Conservation (phyloP, 129 eudicot genomes). For the Arctium minus region DNA sequence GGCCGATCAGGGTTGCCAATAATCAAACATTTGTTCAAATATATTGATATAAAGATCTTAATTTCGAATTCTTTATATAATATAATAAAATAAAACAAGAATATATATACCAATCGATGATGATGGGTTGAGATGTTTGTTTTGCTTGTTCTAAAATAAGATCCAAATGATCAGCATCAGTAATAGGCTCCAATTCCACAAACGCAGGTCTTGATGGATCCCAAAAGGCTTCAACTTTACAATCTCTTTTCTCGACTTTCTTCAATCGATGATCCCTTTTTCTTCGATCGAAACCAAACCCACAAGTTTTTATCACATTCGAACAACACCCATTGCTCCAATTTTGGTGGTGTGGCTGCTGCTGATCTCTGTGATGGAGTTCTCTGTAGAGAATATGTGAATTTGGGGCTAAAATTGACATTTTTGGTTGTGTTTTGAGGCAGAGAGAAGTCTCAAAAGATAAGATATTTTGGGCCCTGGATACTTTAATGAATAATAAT, state of each 20-base stretch:
- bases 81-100: background rate
- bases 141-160: constrained; percentile 51
- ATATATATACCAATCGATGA: constrained; percentile 70
- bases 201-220: constrained; percentile 55
- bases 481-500: background rate
- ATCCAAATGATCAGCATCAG: constrained; percentile 72
- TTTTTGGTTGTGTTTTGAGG: constrained; percentile 14
- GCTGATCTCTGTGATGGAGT: constrained; percentile 41
- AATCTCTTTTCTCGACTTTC: constrained; percentile 40
- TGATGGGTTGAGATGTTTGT: constrained; percentile 50
- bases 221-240: constrained; percentile 54
- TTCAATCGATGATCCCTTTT: constrained; percentile 30
- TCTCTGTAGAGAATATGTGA: constrained; percentile 61
- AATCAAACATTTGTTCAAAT: too few relatives aligned
- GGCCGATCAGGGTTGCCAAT: too few relatives aligned
- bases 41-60: background rate
- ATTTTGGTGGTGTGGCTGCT: constrained; percentile 34
- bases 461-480: constrained; percentile 38
- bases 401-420: constrained; percentile 82
- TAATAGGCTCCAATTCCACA: constrained; percentile 67
- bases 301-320: constrained; percentile 33
- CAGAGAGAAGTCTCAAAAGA: constrained; percentile 20
- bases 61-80: background rate
- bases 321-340: constrained; percentile 39
- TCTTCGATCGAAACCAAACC: constrained; percentile 52